A percentile compares a stretch with the other conserved stretches of the same genome.
Evolutionary conservation across 1,139 yeast species (phyloP).

Genomic region (Pichia sp.): DNA sequence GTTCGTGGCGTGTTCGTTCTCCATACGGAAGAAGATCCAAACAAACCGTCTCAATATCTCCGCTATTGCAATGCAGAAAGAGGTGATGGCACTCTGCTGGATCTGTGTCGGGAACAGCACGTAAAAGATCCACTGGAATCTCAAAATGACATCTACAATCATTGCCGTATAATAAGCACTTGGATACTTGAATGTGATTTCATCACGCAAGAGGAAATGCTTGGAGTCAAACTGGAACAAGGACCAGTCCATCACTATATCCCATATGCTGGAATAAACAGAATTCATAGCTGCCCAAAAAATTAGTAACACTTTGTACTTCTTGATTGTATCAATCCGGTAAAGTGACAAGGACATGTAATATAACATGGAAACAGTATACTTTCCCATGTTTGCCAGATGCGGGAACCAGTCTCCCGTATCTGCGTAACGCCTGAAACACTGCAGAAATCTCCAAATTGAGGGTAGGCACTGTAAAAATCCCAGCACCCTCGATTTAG

Average conservation of each 20-base stretch:
- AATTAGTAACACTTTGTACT: conserved; percentile 57
- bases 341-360: conserved; percentile 75
- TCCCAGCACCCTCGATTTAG: conserved; percentile 73
- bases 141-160: conserved; percentile 61
- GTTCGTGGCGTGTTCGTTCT: conserved; percentile 91
- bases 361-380: conserved; percentile 59
- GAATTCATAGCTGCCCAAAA: conserved; percentile 73
- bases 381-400: conserved; percentile 83
- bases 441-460: conserved; percentile 86
- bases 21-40: conserved; percentile 91
- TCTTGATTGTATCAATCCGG: conserved; percentile 51
- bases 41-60: conserved; percentile 77
- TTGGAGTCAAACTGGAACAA: conserved; percentile 62
- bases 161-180: conserved; percentile 71
- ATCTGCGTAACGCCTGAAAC: conserved; percentile 85
- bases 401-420: conserved; percentile 97
- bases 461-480: conserved; percentile 81
- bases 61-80: conserved; percentile 76
- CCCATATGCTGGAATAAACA: conserved; percentile 72
- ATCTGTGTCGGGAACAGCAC: conserved; percentile 65
- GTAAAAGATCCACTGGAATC: conserved; percentile 92
- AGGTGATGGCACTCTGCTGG: conserved; percentile 87
- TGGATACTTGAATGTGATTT: conserved; percentile 57
- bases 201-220: conserved; percentile 61
- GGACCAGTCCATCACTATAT: conserved; percentile 93